Conservation (phyloP, 1,284 basidiomycete genomes). For the Phaffia rhodozyma region DNA sequence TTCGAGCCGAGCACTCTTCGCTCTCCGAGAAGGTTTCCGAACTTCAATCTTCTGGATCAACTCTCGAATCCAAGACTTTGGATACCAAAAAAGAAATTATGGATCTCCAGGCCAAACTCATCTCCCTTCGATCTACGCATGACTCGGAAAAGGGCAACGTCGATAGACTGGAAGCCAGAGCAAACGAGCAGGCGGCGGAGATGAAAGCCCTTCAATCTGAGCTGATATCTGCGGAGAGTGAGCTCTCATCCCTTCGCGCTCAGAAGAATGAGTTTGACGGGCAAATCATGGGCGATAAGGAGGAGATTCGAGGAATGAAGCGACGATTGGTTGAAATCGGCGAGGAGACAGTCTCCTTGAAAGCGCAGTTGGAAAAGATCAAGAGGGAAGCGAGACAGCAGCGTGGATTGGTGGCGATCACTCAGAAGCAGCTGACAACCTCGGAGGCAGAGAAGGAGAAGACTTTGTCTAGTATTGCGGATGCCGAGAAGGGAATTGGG, state of each 20-base stretch:
- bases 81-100: slow-evolving; percentile 49
- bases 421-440: slow-evolving; percentile 80
- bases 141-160: slow-evolving; percentile 73
- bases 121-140: slow-evolving; percentile 49
- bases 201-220: slow-evolving; percentile 67
- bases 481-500: slow-evolving; percentile 37
- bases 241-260: slow-evolving; percentile 72
- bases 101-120: slow-evolving; percentile 35
- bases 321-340: slow-evolving; percentile 72
- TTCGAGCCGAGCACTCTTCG: slow-evolving; percentile 49
- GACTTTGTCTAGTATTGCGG: slow-evolving; percentile 21
- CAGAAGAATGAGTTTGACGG: slow-evolving; percentile 92
- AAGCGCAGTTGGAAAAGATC: slow-evolving; percentile 68
- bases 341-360: slow-evolving; percentile 58
- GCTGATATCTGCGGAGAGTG: slow-evolving; percentile 80
- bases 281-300: slow-evolving; percentile 76
- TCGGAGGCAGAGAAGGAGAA: slow-evolving; percentile 58
- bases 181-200: slow-evolving; percentile 56
- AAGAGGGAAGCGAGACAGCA: slow-evolving; percentile 93
- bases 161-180: slow-evolving; percentile 58
- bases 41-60: slow-evolving; percentile 29
- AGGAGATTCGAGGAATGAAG: slow-evolving; percentile 79
- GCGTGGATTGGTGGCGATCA: slow-evolving; percentile 86
- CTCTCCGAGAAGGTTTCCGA: slow-evolving; percentile 25
- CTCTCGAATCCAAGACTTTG: slow-evolving; percentile 37